phyloP scores from a whole-genome alignment of 164 flowering plant genomes.

The Pachysandra terminalis region DNA sequence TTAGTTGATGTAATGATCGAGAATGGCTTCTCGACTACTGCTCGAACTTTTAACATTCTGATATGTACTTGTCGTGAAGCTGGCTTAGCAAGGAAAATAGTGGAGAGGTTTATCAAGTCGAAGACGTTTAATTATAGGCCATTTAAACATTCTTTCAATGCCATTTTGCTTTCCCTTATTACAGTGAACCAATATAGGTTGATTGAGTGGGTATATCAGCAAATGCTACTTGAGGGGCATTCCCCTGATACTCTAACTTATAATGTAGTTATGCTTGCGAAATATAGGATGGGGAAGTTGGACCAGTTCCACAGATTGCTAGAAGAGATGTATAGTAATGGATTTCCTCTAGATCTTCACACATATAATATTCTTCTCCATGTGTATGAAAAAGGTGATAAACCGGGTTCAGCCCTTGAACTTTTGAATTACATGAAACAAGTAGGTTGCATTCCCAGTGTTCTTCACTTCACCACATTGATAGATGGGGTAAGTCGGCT shows the following conservation, averaged over 20 bases:
- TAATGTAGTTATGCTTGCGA: slow-evolving; percentile 63
- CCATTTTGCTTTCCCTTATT: slow-evolving; percentile 68
- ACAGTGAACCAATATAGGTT: slow-evolving; percentile 50
- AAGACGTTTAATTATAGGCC: slow-evolving; percentile 74
- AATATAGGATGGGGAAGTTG: slow-evolving; percentile 65
- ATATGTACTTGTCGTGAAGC: slow-evolving; percentile 80
- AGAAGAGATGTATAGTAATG: slow-evolving; percentile 66
- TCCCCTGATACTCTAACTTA: slow-evolving; percentile 74
- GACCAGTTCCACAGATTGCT: slow-evolving; percentile 60
- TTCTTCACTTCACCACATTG: slow-evolving; percentile 84
- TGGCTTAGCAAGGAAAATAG: slow-evolving; percentile 60
- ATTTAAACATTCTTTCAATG: slow-evolving; percentile 72
- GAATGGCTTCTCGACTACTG: slow-evolving; percentile 64
- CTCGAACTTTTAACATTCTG: slow-evolving; percentile 71
- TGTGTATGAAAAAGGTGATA: slow-evolving; percentile 69
- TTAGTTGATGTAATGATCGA: slow-evolving; percentile 80
- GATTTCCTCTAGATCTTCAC: slow-evolving; percentile 72
- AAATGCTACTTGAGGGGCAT: slow-evolving; percentile 59
- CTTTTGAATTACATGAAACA: slow-evolving; percentile 80
- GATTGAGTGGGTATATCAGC: slow-evolving; percentile 86
- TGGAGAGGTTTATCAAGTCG: slow-evolving; percentile 76
- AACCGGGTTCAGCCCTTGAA: slow-evolving; percentile 65
- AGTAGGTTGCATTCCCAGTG: slow-evolving; percentile 56
- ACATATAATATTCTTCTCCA: slow-evolving; percentile 81
- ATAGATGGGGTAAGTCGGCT: slow-evolving; percentile 91